phyloP scores from a whole-genome alignment of 345 rosid species.

The Syzygium aqueum region DNA sequence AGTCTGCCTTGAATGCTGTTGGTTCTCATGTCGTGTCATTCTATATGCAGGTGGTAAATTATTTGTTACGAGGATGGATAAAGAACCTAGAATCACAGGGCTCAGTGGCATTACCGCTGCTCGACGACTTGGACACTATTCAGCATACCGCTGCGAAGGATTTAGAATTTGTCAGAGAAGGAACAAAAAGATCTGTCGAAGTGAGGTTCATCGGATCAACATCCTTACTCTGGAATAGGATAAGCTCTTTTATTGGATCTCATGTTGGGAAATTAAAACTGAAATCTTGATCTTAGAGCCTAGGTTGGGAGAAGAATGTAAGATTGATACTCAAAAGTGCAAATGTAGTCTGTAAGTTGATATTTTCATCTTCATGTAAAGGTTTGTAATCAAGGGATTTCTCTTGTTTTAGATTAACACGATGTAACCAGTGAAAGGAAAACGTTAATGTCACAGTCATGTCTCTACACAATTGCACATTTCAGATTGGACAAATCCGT shows the following conservation, averaged over 20 bases:
- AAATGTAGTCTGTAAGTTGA: neutral
- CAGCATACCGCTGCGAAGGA: conserved; percentile 25
- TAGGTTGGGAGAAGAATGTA: neutral
- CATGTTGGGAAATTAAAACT: conserved; percentile 16
- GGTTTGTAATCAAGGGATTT: neutral
- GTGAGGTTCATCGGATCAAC: conserved; percentile 43
- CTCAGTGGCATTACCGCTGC: conserved; percentile 42
- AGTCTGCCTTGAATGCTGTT: neutral
- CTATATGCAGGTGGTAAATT: conserved; percentile 64
- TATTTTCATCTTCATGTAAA: neutral
- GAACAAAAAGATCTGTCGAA: conserved; percentile 37
- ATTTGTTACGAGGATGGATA: conserved; percentile 79
- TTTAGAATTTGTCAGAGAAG: conserved; percentile 63
- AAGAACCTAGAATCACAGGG: conserved; percentile 63
- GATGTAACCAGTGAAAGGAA: neutral
- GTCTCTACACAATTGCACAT: neutral
- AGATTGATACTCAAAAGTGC: neutral
- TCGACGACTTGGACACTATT: conserved; percentile 32
- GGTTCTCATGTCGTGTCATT: neutral
- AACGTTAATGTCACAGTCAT: neutral
- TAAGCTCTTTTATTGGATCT: conserved; percentile 28
- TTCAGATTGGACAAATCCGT: neutral
- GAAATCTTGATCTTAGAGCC: conserved; percentile 5
- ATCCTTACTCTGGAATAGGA: conserved; percentile 39
- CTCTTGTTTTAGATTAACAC: neutral